phyloP scores from a whole-genome alignment of 352 stramenopile genomes.

The Nothophytophthora sp. region DNA sequence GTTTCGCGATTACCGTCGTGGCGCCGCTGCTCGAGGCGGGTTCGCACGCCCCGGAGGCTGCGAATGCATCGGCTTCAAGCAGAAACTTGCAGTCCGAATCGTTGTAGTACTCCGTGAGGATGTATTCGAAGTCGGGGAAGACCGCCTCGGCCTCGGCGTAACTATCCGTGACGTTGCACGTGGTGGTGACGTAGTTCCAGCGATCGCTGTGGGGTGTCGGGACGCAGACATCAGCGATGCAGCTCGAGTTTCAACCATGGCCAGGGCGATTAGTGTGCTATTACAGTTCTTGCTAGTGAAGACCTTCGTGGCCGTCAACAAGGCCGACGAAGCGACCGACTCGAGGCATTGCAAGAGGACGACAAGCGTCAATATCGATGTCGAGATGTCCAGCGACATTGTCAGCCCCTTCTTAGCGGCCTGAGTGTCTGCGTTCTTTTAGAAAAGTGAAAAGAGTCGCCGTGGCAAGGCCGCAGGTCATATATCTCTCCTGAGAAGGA shows the following conservation, averaged over 20 bases:
- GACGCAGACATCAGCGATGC: conserved; percentile 4
- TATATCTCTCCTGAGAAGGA: no score
- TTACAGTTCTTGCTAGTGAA: conserved; percentile 15
- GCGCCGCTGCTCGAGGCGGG: conserved; percentile 12
- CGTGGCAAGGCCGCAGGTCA: no score
- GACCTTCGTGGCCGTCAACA: conserved; percentile 10
- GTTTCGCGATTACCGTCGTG: conserved; percentile 9
- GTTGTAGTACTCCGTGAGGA: conserved; percentile 23
- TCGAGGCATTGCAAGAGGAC: no score
- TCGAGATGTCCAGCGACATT: no score
- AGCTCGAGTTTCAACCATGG: conserved; percentile 6
- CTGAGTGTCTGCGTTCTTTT: no score
- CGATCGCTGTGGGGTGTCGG: conserved; percentile 9
- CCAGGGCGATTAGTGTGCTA: conserved; percentile 13
- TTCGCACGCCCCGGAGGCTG: conserved; percentile 12
- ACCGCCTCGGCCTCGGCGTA: conserved; percentile 6
- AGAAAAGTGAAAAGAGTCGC: no score
- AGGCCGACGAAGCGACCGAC: no score
- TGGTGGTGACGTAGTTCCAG: conserved; percentile 8
- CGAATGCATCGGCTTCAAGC: conserved; percentile 7
- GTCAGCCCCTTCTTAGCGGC: no score
- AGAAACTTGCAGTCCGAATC: neutral
- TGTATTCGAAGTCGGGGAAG: conserved; percentile 16
- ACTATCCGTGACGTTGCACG: conserved; percentile 16
- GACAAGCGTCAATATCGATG: no score